A percentile compares a stretch with the other conserved stretches of the same genome.
phyloP scores from a whole-genome alignment of 805 yeast genomes.

The Pichia insulana region DNA sequence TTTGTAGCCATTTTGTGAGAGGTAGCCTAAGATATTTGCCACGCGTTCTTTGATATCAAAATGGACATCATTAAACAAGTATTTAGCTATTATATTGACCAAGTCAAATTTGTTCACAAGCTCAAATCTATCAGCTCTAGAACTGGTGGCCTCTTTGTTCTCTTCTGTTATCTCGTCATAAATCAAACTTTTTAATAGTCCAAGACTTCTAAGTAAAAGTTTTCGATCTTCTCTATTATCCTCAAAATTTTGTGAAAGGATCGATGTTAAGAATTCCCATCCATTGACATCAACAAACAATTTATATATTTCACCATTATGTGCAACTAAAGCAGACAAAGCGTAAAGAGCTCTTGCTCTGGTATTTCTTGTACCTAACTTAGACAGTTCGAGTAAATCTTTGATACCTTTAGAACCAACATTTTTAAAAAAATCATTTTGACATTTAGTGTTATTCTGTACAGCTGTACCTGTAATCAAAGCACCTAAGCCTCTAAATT shows the following conservation, averaged over 20 bases:
- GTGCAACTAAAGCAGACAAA: slow-evolving; percentile 62
- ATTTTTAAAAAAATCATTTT: slow-evolving; percentile 51
- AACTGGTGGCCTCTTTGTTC: neutral
- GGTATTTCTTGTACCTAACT: slow-evolving; percentile 22
- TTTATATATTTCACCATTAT: slow-evolving; percentile 47
- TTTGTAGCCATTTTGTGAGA: slow-evolving; percentile 35
- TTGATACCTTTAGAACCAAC: slow-evolving; percentile 34
- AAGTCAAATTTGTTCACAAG: slow-evolving; percentile 32
- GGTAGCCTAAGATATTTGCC: slow-evolving; percentile 39
- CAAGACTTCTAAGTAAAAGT: slow-evolving; percentile 12
- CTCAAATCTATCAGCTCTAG: slow-evolving; percentile 18
- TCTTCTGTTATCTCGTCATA: slow-evolving; percentile 41
- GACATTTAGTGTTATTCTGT: slow-evolving; percentile 79
- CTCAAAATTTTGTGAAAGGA: slow-evolving; percentile 11
- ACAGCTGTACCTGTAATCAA: slow-evolving; percentile 71
- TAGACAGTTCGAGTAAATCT: slow-evolving; percentile 33
- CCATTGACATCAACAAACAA: slow-evolving; percentile 53
- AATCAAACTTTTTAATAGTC: slow-evolving; percentile 36
- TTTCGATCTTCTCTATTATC: slow-evolving; percentile 8
- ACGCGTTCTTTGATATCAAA: slow-evolving; percentile 48
- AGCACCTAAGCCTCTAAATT: slow-evolving; percentile 46
- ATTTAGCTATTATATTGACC: slow-evolving; percentile 26
- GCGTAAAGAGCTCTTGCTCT: slow-evolving; percentile 70
- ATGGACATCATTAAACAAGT: slow-evolving; percentile 30
- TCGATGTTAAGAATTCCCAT: slow-evolving; percentile 41